These are phyloP conservation scores for Lecanicillium sp. DNA, from an alignment of 2,329 filamentous ascomycete species.

Conservation along the genomic window DNA sequence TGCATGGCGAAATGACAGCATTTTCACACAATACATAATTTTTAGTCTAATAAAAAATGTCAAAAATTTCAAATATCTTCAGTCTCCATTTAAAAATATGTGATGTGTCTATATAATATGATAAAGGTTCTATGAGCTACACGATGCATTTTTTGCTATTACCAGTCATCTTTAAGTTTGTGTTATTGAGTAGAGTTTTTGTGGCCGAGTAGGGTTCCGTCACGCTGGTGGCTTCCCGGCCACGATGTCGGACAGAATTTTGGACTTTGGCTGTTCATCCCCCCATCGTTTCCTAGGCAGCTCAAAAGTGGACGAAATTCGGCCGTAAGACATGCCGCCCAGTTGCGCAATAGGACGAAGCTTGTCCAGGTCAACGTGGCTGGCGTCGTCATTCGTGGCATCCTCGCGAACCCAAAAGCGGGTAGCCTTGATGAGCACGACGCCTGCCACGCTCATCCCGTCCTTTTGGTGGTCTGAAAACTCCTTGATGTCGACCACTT, in stretches of 20 bases:
- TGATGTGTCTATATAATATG: too few relatives aligned
- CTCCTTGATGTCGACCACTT: conserved; percentile 20
- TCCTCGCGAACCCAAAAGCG: conserved; percentile 21
- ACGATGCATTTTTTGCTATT: too few relatives aligned
- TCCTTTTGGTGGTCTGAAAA: conserved; percentile 13
- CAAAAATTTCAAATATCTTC: too few relatives aligned
- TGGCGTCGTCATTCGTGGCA: conserved; percentile 15
- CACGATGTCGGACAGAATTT: conserved; percentile 11
- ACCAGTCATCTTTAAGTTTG: too few relatives aligned
- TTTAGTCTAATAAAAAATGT: too few relatives aligned
- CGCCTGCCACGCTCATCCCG: conserved; percentile 14
- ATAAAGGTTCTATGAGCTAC: too few relatives aligned
- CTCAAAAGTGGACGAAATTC: conserved; percentile 17
- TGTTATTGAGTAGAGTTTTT: neutral
- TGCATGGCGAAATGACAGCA: too few relatives aligned
- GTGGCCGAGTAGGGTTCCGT: neutral
- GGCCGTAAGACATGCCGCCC: conserved; percentile 18
- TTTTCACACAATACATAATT: too few relatives aligned
- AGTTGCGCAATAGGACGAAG: conserved; percentile 17
- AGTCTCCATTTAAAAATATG: too few relatives aligned
- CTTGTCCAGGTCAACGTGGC: conserved; percentile 15
- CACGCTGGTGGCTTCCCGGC: conserved; percentile 1
- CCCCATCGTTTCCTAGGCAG: conserved; percentile 16
- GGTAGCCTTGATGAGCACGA: conserved; percentile 20
- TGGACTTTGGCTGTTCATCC: conserved; percentile 13